Evolutionary conservation across 805 yeast species (phyloP).

Genomic region (Schizosaccharomyces octosporus): DNA sequence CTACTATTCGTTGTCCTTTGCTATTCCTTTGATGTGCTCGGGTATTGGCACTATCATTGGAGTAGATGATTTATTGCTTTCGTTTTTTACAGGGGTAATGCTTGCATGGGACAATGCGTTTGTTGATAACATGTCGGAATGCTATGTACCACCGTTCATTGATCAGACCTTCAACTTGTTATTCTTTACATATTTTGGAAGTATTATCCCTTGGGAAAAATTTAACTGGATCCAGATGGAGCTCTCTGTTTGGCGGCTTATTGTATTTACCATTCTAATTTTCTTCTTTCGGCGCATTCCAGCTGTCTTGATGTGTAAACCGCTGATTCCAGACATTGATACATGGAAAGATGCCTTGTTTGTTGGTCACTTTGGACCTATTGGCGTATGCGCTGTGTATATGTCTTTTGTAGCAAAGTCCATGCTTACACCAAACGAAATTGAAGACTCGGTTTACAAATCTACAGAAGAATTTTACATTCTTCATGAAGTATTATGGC

Average conservation of each 20-base stretch:
- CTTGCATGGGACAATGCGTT: slow-evolving; percentile 89
- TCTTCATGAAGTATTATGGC: slow-evolving; percentile 49
- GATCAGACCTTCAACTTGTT: slow-evolving; percentile 63
- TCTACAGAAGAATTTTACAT: slow-evolving; percentile 21
- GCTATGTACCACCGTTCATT: slow-evolving; percentile 73
- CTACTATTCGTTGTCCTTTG: slow-evolving; percentile 59
- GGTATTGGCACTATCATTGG: slow-evolving; percentile 77
- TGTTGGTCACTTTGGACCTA: slow-evolving; percentile 90
- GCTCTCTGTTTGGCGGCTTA: slow-evolving; percentile 52
- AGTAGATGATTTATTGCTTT: slow-evolving; percentile 65
- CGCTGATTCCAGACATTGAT: slow-evolving; percentile 64
- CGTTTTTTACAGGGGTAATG: slow-evolving; percentile 83
- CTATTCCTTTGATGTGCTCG: slow-evolving; percentile 60
- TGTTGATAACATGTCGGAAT: slow-evolving; percentile 58
- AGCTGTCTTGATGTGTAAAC: slow-evolving; percentile 47
- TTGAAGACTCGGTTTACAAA: slow-evolving; percentile 29
- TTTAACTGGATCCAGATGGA: slow-evolving; percentile 42
- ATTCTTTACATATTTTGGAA: slow-evolving; percentile 72
- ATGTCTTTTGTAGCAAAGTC: slow-evolving; percentile 59
- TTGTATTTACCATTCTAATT: slow-evolving; percentile 48
- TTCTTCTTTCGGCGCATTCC: slow-evolving; percentile 63
- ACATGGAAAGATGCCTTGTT: slow-evolving; percentile 84
- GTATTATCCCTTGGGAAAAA: slow-evolving; percentile 69
- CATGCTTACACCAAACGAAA: slow-evolving; percentile 34
- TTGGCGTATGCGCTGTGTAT: slow-evolving; percentile 82